Evolutionary conservation across 2,329 filamentous ascomycete genomes (phyloP), one percentile per base, ranked within the genome.

Genomic region (Penicillium concentricum): DNA sequence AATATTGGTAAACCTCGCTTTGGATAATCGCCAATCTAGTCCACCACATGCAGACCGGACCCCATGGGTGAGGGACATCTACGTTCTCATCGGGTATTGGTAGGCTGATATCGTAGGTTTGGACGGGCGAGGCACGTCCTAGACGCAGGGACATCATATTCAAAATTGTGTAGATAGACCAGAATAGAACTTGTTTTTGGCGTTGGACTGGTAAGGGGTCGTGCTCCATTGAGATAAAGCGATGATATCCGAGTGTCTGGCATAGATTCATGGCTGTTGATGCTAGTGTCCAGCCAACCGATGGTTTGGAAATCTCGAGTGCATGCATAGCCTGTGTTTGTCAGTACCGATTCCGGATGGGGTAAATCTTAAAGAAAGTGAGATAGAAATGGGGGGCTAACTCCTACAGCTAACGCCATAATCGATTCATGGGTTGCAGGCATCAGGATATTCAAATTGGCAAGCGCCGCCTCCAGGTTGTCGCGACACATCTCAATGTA

Each of bases 261-360:
- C 84, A 87, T 51, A 89, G 76, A 50, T 83, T 79, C 13, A 82
- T 81, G 0, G 85, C 86, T 18, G 80, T 79, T 7, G 81, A 82
- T 24, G 81, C 82, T 18, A 88, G 74, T n/a, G 84, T 82, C 81
- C 85, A 87, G n/a, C 83, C 84, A 4, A 88, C 77, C 0, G 84
- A 84, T 0, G 85, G 84, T 38, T 84, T 83, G 4, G 84, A 85
- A 15, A 82, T 78, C 59, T 88, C 85, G 46, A 87, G 80, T 13
- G 85, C 81, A 62, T 87, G 84, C n/a, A 84, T 73, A 5, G 83
- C 79, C 83, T 87, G 16, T 7, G 9, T 56, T 30, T 49, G 60
- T 63, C 6, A 63, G 49, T 50, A 46, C 42, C 7, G 5, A 16
- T 6, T 9, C 37, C 4, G 12, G 15, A 32, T 15, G 4, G 13